Conservation (phyloP, 805 yeast species). For the Cyberlindnera xishuangbannaensis region DNA sequence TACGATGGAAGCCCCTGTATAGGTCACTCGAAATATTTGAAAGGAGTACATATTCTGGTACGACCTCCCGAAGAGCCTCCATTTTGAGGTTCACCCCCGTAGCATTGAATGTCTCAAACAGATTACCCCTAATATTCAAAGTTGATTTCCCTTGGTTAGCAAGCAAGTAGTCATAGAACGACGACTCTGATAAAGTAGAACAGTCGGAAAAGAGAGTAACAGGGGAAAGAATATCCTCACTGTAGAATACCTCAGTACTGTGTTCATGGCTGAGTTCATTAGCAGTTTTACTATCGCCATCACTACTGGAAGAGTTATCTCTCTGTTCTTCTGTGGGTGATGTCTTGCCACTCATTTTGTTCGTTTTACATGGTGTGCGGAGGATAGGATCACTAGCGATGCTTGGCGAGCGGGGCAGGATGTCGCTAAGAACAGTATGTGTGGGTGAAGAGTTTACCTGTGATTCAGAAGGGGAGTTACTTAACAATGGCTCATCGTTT, state of each 20-base stretch:
- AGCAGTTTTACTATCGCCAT: not conserved
- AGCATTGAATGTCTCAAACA: constrained; percentile 14
- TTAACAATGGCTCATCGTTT: too few species aligned
- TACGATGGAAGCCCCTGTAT: constrained; percentile 17
- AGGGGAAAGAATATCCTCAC: constrained; percentile 12
- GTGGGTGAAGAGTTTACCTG: too few species aligned
- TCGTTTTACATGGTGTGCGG: too few species aligned
- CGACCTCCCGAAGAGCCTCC: constrained; percentile 7
- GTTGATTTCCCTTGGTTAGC: constrained; percentile 1
- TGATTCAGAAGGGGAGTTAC: too few species aligned
- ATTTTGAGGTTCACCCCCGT: constrained; percentile 5
- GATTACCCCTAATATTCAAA: constrained; percentile 9
- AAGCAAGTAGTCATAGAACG: constrained; percentile 18
- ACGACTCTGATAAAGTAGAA: constrained; percentile 6
- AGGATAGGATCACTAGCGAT: too few species aligned
- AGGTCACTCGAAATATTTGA: constrained; percentile 18
- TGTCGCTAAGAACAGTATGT: too few species aligned
- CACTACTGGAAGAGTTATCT: too few species aligned
- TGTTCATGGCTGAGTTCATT: not conserved
- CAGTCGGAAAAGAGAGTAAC: constrained; percentile 13
- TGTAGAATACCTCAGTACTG: constrained; percentile 5
- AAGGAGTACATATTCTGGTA: constrained; percentile 16
- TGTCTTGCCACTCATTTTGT: too few species aligned
- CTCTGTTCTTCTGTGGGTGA: too few species aligned
- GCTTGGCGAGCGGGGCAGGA: too few species aligned